Base-by-base conservation (phyloP, 2,329 filamentous ascomycete genomes). In the Aspergillus udagawae region DNA sequence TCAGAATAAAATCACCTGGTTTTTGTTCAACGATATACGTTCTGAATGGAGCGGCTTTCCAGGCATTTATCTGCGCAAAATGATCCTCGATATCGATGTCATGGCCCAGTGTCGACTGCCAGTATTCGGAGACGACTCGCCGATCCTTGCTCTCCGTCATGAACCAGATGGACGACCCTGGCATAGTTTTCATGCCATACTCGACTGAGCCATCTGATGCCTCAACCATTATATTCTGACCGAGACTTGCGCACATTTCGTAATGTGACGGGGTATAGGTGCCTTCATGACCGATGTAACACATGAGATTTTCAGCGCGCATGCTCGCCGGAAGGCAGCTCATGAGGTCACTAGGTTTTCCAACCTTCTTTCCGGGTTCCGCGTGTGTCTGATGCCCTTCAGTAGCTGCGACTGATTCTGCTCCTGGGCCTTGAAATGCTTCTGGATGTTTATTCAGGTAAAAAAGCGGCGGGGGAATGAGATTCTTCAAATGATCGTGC, bases 221-320 rank as follows among this genome's bases (percentile, higher is more conserved):
- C 63, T 97, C 91, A 1, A 99, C 92, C 94, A 99, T 97, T 65
- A 99, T 93, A 69, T 99, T 99, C 64, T 99, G 94, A 0, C 94
- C 93, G 12, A 97, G 78, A 38, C 90, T 96, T 12, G 91, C 94
- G 73, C 94, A 99, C 94, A 99, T 99, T 73, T 99, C 94, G 63
- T 91, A 86, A 75, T 99, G 94, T 0, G 92, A 87, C 9, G 94
- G 93, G 0, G 94, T 99, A 69, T 93, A 97, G 1, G 94, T 99
- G 5, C 94, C 94, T 77, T 99, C 94, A 67, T 97, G 93, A 0
- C 94, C 94, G 66, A 97, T 88, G 68, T 99, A 99, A 72, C 93
- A 97, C 94, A 97, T 97, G 65, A 99, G 81, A 62, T 99, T 99
- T 70, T 96, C 87, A 0, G 94, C 94, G 51, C 92, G 88, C 91